Percentiles rank a stretch among this genome's conserved stretches.
phyloP scores from a whole-genome alignment of 2,329 filamentous ascomycete genomes.

The Thermothelomyces thermophilus region DNA sequence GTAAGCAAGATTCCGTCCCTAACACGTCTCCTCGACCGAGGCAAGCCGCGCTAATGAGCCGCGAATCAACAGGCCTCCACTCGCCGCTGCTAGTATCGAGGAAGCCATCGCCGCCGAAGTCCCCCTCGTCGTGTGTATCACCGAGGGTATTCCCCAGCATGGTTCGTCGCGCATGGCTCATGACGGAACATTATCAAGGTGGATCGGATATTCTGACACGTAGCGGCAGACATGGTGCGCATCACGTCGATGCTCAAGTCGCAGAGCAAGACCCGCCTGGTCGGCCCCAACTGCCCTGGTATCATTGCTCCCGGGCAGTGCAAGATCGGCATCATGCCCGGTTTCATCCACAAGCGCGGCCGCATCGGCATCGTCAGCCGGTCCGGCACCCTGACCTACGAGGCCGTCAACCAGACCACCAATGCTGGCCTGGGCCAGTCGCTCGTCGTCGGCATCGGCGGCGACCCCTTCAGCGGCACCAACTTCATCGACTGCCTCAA shows the following conservation, averaged over 20 bases:
- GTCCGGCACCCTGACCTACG: conserved; percentile 97
- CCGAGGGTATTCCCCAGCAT: conserved; percentile 95
- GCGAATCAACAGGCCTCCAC: conserved; percentile 58
- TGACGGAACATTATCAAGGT: conserved; percentile 11
- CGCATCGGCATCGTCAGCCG: conserved; percentile 98
- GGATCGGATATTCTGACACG: conserved; percentile 9
- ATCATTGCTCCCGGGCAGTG: conserved; percentile 94
- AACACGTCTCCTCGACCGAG: not conserved
- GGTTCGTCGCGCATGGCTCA: conserved; percentile 48
- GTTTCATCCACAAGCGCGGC: conserved; percentile 99
- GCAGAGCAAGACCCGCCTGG: conserved; percentile 92
- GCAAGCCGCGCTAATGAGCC: conserved; percentile 19
- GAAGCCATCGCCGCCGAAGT: conserved; percentile 92
- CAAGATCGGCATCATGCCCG: conserved; percentile 99
- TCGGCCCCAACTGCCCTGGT: conserved; percentile 96
- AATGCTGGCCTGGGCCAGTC: conserved; percentile 95
- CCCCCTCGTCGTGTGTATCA: conserved; percentile 93
- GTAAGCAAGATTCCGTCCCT: conserved; percentile 46
- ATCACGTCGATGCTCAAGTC: conserved; percentile 98
- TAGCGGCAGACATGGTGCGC: conserved; percentile 84
- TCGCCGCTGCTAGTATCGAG: conserved; percentile 92
- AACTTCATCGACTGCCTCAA: conserved; percentile 99
- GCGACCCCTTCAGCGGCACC: conserved; percentile 97
- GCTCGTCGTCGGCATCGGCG: conserved; percentile 94
- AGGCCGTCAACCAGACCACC: conserved; percentile 99